Evolutionary conservation across 495 filamentous ascomycete species (phyloP).

Genomic region (Penicillium herquei): DNA sequence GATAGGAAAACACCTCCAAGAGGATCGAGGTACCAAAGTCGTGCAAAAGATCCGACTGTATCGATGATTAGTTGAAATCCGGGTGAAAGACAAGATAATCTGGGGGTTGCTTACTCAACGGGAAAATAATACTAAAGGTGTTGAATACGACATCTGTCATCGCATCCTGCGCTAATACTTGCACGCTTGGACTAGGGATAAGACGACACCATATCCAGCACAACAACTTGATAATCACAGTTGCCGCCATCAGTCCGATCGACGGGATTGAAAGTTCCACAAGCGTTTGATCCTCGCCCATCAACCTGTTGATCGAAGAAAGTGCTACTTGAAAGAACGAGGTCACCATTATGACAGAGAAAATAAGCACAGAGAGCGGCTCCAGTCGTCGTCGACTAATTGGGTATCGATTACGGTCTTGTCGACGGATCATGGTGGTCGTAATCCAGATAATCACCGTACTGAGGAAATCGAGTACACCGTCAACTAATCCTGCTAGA

Average conservation of each 20-base stretch:
- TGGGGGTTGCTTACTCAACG: conserved; percentile 19
- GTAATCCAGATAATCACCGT: conserved; percentile 87
- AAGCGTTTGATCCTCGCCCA: conserved; percentile 59
- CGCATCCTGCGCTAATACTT: conserved; percentile 70
- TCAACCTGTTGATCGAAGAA: conserved; percentile 67
- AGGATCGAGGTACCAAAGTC: conserved; percentile 82
- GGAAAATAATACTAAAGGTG: conserved; percentile 74
- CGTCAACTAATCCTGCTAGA: conserved; percentile 85
- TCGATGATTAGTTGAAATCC: conserved; percentile 4
- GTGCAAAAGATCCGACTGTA: conserved; percentile 72
- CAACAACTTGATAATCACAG: conserved; percentile 76
- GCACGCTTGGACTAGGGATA: conserved; percentile 84
- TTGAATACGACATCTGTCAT: conserved; percentile 87
- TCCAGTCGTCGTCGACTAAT: conserved; percentile 76
- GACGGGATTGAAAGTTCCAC: conserved; percentile 72
- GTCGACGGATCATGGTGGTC: conserved; percentile 66
- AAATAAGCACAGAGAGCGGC: conserved; percentile 76
- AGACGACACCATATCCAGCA: conserved; percentile 91
- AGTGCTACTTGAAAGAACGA: conserved; percentile 84
- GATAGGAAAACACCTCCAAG: conserved; percentile 81
- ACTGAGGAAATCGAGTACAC: conserved; percentile 80
- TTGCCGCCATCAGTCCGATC: conserved; percentile 77
- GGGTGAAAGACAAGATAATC: neutral
- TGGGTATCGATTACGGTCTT: conserved; percentile 80
- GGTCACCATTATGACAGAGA: conserved; percentile 81